Conservation (phyloP, 139 green algal species). For the Chlamydomonas schloesseri region DNA sequence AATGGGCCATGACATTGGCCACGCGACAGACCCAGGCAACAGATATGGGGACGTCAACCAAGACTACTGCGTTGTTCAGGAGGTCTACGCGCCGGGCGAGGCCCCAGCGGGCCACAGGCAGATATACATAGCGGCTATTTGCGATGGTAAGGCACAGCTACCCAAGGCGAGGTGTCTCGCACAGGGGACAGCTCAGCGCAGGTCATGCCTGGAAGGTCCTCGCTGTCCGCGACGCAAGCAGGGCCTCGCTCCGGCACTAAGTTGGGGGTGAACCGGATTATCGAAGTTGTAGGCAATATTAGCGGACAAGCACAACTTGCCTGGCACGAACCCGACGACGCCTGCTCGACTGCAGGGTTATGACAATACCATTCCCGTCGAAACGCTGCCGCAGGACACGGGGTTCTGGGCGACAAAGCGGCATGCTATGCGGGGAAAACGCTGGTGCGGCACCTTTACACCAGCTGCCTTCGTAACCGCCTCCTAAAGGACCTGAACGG, state of each 20-base stretch:
- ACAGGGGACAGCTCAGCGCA: no score
- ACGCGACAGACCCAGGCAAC: not conserved
- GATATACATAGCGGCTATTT: constrained; percentile 44
- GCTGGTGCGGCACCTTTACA: constrained; percentile 43
- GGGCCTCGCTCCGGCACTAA: no score
- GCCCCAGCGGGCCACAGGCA: constrained; percentile 36
- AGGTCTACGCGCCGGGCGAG: constrained; percentile 41
- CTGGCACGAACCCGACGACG: no score
- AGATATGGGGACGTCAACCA: constrained; percentile 41
- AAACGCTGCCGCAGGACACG: constrained; percentile 51
- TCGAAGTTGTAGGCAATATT: no score
- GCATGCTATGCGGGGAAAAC: constrained; percentile 53
- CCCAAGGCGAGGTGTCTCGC: no score
- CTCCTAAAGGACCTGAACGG: constrained; percentile 23
- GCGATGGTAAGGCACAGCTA: constrained; percentile 38
- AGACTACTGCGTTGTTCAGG: constrained; percentile 41
- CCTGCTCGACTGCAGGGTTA: no score
- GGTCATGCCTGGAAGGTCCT: no score
- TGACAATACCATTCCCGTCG: no score
- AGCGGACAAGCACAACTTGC: no score
- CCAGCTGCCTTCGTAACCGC: not conserved
- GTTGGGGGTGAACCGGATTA: no score
- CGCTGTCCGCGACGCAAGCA: no score
- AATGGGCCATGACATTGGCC: no score
- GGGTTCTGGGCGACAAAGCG: constrained; percentile 55